Evolutionary conservation across 139 green algal species (phyloP).

Genomic region (Chlorella sorokiniana): DNA sequence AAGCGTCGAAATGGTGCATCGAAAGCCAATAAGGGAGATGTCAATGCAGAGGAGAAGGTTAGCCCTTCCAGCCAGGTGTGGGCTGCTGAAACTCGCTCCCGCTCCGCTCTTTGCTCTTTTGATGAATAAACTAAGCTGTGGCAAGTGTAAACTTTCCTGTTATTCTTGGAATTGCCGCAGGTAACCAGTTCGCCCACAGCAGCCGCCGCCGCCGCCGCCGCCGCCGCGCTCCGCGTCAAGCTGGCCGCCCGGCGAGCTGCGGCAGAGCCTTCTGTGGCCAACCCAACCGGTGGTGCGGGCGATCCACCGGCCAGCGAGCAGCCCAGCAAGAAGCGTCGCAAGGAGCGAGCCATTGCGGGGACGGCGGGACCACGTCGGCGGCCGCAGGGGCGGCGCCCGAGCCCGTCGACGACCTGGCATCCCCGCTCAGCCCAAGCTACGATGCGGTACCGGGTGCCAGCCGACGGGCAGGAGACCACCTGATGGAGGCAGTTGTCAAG

Average conservation of each 20-base stretch:
- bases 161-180: too few species aligned
- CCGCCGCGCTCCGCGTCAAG: not conserved
- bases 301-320: not conserved
- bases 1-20: not conserved
- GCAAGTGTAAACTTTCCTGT: too few species aligned
- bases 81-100: not conserved
- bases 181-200: not conserved
- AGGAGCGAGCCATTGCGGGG: not conserved
- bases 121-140: too few species aligned
- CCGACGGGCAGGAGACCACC: not conserved
- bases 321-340: constrained; percentile 28
- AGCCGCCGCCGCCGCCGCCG: not conserved
- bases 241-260: not conserved
- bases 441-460: not conserved
- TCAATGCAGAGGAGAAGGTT: not conserved
- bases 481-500: constrained; percentile 77
- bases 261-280: not conserved
- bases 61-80: not conserved
- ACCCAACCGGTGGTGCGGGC: not conserved
- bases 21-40: not conserved
- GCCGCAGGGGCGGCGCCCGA: not conserved
- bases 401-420: not conserved
- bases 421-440: not conserved
- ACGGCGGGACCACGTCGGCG: constrained; percentile 14
- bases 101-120: too few species aligned